Percentiles rank a stretch among this genome's conserved stretches.
Conservation (phyloP, 2,329 filamentous ascomycete species). For the Fusarium sp. region DNA sequence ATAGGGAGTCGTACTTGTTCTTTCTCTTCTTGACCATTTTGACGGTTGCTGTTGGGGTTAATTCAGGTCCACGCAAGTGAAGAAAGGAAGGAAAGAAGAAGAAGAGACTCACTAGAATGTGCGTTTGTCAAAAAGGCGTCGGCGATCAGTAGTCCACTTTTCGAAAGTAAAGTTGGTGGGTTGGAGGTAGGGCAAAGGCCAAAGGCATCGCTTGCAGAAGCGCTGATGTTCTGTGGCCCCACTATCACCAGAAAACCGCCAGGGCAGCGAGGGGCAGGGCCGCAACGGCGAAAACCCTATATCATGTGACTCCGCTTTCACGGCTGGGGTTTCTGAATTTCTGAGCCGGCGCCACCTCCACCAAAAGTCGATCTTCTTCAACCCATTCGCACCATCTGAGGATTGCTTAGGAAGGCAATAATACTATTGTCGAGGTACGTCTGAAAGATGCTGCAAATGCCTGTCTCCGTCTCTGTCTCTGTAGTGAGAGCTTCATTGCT, state of each 20-base stretch:
- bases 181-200: conserved; percentile 36
- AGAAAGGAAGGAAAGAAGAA: conserved; percentile 35
- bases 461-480: conserved; percentile 41
- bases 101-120: conserved; percentile 49
- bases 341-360: conserved; percentile 48
- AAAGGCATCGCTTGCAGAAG: background rate
- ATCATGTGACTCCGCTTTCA: conserved; percentile 46
- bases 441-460: conserved; percentile 61
- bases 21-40: conserved; percentile 80
- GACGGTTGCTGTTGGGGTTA: conserved; percentile 61
- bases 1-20: conserved; percentile 65
- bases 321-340: conserved; percentile 38
- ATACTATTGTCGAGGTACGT: conserved; percentile 71
- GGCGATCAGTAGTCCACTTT: conserved; percentile 41
- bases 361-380: conserved; percentile 45
- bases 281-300: conserved; percentile 43
- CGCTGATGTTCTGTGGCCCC: background rate
- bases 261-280: conserved; percentile 26
- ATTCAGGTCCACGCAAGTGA: conserved; percentile 49
- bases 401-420: conserved; percentile 73
- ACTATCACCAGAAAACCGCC: background rate
- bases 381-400: conserved; percentile 61
- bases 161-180: conserved; percentile 21
- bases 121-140: conserved; percentile 46
- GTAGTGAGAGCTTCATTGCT: conserved; percentile 47